Conservation (phyloP, 108 stramenopile species). For the Cyclostephanos invisitatus region DNA sequence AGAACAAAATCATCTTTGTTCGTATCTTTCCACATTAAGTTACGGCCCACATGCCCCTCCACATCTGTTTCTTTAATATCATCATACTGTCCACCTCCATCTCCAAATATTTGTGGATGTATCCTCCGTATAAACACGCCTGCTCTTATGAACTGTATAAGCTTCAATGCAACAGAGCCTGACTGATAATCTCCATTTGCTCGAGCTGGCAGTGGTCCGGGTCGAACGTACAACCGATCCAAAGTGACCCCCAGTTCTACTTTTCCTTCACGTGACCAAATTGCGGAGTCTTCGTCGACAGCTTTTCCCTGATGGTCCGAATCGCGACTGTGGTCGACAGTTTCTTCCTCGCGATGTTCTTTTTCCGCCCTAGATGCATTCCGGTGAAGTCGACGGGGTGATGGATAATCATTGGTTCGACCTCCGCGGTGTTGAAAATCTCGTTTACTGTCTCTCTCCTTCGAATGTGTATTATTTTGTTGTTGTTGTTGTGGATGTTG, state of each 20-base stretch:
- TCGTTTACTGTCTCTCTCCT: not conserved
- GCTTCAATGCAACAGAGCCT: constrained; percentile 23
- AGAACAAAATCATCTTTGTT: constrained; percentile 35
- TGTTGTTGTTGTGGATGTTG: constrained; percentile 3
- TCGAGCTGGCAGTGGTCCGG: constrained; percentile 11
- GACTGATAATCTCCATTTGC: not conserved
- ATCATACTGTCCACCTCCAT: not conserved
- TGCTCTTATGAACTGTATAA: constrained; percentile 6
- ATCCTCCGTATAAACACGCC: constrained; percentile 42
- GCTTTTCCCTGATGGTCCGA: constrained; percentile 3
- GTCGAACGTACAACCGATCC: constrained; percentile 34
- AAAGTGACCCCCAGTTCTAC: constrained; percentile 38
- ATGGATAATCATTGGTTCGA: not conserved
- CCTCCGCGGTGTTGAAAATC: constrained; percentile 3
- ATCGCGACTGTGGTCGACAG: not conserved
- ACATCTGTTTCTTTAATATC: not conserved
- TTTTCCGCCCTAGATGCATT: not conserved
- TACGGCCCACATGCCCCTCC: constrained; percentile 12
- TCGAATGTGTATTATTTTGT: not conserved
- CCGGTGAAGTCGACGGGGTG: not conserved
- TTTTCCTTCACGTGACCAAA: constrained; percentile 29
- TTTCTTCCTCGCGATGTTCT: not conserved
- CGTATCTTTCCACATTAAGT: constrained; percentile 12
- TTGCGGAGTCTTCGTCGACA: constrained; percentile 19
- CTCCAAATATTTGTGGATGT: not conserved